Evolutionary conservation across 2,329 filamentous ascomycete genomes (phyloP), one percentile per base, ranked within the genome.

Genomic region (Periglandula ipomoeae): DNA sequence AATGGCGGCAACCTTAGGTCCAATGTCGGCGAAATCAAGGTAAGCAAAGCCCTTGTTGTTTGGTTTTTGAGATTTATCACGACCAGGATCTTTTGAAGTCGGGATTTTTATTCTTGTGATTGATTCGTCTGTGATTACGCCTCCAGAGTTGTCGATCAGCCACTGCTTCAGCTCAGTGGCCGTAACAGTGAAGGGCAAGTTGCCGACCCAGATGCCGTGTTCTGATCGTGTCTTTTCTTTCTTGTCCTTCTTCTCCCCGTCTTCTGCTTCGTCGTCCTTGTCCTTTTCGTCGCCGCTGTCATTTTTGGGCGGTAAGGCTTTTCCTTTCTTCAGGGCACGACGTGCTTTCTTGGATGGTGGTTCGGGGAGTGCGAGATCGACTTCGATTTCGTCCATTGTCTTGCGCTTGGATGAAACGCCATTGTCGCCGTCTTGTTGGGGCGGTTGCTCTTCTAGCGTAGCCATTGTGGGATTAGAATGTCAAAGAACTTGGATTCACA

Each of bases 21-120:
- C 70, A 37, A 84, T 77, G 22, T 78, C 84, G 41, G 81, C 72
- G 62, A 98, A 95, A 65, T 98, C 94, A 55, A 98, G 82, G 62
- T 98, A 98, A 48, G 93, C 93, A 63, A 96, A 98, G 15, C 93
- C 94, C 68, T 86, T 91, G 72, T 97, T 98, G n/a, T 54, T 50
- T 3, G 64, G 59, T 50, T 64, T 63, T 39, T 61, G 58, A 44
- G 44, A 56, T 55, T 61, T 66, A 34, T 63, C 62, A 23, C 62
- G 61, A 23, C 59, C 63, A 27, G 61, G 55, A 45, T 76, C 80
- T 56, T 78, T 84, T 50, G 71, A 74, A 7, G 70, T 78, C 1
- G 90, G 90, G 61, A 96, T 72, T 66, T 96, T 84, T 46, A 97
- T 73, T 52, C 93, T 79, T 1, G 89, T 95, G 56, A 98, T 93